Evolutionary conservation across 805 yeast species (phyloP).

Genomic region (Suhomyces faveliae): DNA sequence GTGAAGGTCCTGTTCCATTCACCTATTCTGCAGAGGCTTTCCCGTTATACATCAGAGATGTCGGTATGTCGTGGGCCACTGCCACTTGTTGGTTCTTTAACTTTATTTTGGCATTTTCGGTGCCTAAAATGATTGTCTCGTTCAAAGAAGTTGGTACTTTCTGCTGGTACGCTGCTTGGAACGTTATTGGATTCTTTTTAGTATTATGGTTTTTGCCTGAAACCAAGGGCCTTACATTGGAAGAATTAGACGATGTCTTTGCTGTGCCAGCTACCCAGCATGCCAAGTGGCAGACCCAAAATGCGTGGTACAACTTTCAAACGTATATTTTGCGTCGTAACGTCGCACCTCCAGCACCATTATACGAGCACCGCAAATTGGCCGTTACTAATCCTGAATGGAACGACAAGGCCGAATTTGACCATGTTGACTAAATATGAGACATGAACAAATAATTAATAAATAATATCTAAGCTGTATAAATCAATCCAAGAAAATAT

Average conservation of each 20-base stretch:
- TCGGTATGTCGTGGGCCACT: conserved; percentile 79
- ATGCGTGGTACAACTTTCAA: conserved; percentile 43
- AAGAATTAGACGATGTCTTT: conserved; percentile 74
- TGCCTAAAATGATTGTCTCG: conserved; percentile 69
- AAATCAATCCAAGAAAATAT: too few relatives aligned
- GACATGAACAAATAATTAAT: neutral
- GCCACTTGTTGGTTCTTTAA: conserved; percentile 75
- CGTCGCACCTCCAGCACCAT: conserved; percentile 51
- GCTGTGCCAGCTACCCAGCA: conserved; percentile 56
- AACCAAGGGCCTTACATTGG: conserved; percentile 69
- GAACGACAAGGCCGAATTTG: conserved; percentile 57
- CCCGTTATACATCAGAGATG: conserved; percentile 76
- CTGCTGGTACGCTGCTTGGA: conserved; percentile 88
- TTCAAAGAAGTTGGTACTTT: conserved; percentile 83
- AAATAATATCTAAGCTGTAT: too few relatives aligned
- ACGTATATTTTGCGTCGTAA: conserved; percentile 45
- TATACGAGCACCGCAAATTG: conserved; percentile 55
- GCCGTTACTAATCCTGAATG: conserved; percentile 61
- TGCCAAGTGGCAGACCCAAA: conserved; percentile 41
- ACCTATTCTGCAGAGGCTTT: conserved; percentile 83
- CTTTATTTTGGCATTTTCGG: conserved; percentile 66
- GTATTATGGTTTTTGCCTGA: conserved; percentile 73
- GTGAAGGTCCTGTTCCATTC: conserved; percentile 90
- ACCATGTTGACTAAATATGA: conserved; percentile 44
- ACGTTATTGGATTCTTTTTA: conserved; percentile 63